Evolutionary conservation across 371 early-diverging fungal genomes (phyloP).

Genomic region (Circinella umbellata): DNA sequence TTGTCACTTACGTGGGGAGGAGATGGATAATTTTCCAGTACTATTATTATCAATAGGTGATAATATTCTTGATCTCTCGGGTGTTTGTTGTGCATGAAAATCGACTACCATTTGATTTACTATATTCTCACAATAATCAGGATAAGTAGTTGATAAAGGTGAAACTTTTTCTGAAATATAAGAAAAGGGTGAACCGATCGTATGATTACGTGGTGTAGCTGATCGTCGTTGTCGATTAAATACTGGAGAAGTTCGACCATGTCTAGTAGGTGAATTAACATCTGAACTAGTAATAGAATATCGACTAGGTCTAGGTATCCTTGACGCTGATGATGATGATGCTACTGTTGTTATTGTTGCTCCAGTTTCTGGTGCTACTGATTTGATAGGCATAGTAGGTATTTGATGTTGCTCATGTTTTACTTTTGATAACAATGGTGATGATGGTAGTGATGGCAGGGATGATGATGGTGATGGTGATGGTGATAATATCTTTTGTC

Average conservation of each 20-base stretch:
- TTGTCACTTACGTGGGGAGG: not conserved
- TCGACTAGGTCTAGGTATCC: too few species aligned
- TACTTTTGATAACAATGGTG: too few species aligned
- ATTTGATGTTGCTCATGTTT: not conserved
- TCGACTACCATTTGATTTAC: constrained; percentile 14
- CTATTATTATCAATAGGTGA: not conserved
- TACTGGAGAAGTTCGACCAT: too few species aligned
- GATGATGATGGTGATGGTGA: not conserved
- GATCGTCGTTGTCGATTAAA: not conserved
- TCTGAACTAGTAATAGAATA: too few species aligned
- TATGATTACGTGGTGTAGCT: not conserved
- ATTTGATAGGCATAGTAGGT: not conserved
- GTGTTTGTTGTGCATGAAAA: constrained; percentile 15
- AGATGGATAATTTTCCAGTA: not conserved
- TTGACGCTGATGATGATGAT: not conserved
- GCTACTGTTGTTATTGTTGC: not conserved
- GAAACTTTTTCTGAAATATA: constrained; percentile 16
- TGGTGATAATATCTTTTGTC: not conserved
- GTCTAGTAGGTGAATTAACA: too few species aligned
- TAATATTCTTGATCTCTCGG: not conserved
- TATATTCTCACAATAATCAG: constrained; percentile 13
- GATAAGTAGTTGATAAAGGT: constrained; percentile 7
- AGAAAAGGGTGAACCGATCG: not conserved
- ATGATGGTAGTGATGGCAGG: not conserved
- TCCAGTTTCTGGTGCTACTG: not conserved